Conservation (phyloP, 441 rosid species). For the Gossypium lobatum region DNA sequence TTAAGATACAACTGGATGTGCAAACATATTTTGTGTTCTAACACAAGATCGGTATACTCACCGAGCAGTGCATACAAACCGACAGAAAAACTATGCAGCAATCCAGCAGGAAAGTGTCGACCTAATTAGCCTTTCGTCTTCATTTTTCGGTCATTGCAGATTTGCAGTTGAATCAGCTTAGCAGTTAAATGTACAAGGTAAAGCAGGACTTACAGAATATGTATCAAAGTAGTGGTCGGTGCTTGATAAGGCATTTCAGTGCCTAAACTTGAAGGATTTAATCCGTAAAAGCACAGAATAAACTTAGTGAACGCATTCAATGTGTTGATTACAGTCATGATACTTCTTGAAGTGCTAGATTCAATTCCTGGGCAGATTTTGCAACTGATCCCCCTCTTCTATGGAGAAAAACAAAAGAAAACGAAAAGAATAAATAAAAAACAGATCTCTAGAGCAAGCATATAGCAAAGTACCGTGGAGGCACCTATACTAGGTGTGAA, state of each 20-base stretch:
- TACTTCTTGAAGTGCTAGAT: constrained; percentile 67
- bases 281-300: constrained; percentile 18
- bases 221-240: neutral
- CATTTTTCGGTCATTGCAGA: constrained; percentile 24
- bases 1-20: constrained; percentile 16
- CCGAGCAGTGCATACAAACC: neutral
- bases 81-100: constrained; percentile 21
- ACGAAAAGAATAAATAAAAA: neutral
- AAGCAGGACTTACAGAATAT: constrained; percentile 4
- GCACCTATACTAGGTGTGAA: no score
- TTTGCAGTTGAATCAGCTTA: constrained; percentile 18
- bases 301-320: constrained; percentile 13
- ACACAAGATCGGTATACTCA: neutral
- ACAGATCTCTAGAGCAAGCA: neutral
- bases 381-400: constrained; percentile 83
- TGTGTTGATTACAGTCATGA: constrained; percentile 30
- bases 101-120: constrained; percentile 12
- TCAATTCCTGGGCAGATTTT: constrained; percentile 78
- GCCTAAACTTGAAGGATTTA: constrained; percentile 21
- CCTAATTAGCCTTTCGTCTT: constrained; percentile 17
- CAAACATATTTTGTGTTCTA: constrained; percentile 19
- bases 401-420: constrained; percentile 8
- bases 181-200: constrained; percentile 29
- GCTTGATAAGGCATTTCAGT: constrained; percentile 5
- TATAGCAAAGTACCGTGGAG: neutral